phyloP scores from a whole-genome alignment of 495 filamentous ascomycete genomes.

The Annulohypoxylon nitens region DNA sequence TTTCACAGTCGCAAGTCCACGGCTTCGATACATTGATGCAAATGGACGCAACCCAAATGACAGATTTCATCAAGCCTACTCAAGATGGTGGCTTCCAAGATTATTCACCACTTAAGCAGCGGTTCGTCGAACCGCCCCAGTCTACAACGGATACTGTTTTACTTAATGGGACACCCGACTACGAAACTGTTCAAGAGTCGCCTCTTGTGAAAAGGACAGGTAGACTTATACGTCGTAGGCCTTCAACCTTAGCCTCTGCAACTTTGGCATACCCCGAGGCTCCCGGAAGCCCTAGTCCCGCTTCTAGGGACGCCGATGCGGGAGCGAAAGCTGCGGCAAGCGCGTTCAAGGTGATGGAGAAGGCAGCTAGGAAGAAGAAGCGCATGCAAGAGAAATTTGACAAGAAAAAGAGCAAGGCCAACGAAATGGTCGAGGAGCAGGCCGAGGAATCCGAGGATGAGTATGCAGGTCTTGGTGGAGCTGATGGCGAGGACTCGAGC shows the following conservation, averaged over 20 bases:
- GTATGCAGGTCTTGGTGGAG: slow-evolving; percentile 93
- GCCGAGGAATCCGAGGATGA: slow-evolving; percentile 99
- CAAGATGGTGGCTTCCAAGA: slow-evolving; percentile 84
- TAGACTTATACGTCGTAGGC: slow-evolving; percentile 65
- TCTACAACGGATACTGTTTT: slow-evolving; percentile 80
- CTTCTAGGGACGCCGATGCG: slow-evolving; percentile 42
- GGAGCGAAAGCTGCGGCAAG: slow-evolving; percentile 27
- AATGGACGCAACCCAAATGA: slow-evolving; percentile 68
- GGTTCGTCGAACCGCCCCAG: slow-evolving; percentile 72
- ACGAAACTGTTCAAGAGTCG: slow-evolving; percentile 63
- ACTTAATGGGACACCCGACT: slow-evolving; percentile 57
- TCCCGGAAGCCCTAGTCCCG: slow-evolving; percentile 33
- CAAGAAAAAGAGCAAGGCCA: slow-evolving; percentile 89
- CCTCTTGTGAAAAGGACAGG: slow-evolving; percentile 71
- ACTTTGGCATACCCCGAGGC: background rate
- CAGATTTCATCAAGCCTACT: slow-evolving; percentile 78
- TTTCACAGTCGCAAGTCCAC: slow-evolving; percentile 66
- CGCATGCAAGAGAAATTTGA: slow-evolving; percentile 70
- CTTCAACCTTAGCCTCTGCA: slow-evolving; percentile 18
- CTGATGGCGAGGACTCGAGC: slow-evolving; percentile 85
- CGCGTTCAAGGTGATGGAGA: slow-evolving; percentile 83
- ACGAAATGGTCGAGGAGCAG: slow-evolving; percentile 89
- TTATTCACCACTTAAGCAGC: slow-evolving; percentile 66
- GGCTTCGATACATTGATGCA: slow-evolving; percentile 64
- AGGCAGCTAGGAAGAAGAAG: slow-evolving; percentile 71